Conservation (phyloP, 176 grass and related monocot genomes). For the Musa acuminata region DNA sequence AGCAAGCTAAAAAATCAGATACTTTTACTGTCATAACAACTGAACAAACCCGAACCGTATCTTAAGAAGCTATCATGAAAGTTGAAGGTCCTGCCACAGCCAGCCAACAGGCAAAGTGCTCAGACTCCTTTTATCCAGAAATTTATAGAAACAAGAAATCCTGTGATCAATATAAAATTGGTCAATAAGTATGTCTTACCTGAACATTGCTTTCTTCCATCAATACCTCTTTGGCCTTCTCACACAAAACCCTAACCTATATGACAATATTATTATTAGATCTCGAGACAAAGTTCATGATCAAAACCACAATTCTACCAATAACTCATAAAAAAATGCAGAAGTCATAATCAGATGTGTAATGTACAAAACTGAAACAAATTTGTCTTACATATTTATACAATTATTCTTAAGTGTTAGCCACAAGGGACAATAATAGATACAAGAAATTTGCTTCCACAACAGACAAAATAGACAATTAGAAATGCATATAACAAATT, state of each 20-base stretch:
- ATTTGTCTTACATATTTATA: not conserved
- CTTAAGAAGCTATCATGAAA: not conserved
- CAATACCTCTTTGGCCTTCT: constrained; percentile 96
- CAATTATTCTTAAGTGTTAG: not conserved
- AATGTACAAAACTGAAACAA: not conserved
- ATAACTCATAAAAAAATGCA: not conserved
- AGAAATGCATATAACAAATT: not conserved
- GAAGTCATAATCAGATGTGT: not conserved
- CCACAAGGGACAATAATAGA: not conserved
- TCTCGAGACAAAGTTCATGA: not conserved
- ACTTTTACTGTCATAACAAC: not conserved
- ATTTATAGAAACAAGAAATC: not conserved
- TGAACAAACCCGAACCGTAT: not conserved
- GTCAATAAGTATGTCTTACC: constrained; percentile 26
- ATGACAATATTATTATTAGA: not conserved
- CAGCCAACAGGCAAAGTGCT: not conserved
- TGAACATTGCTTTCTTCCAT: constrained; percentile 98
- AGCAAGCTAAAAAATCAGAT: not conserved
- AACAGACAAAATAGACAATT: not conserved
- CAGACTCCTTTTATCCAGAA: not conserved
- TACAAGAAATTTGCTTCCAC: not conserved
- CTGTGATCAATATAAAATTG: not conserved
- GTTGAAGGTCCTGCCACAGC: not conserved
- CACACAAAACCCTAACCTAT: constrained; percentile 76
- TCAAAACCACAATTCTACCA: not conserved